Evolutionary conservation across 139 green algal species (phyloP).

Genomic region (Chlorella vulgaris): DNA sequence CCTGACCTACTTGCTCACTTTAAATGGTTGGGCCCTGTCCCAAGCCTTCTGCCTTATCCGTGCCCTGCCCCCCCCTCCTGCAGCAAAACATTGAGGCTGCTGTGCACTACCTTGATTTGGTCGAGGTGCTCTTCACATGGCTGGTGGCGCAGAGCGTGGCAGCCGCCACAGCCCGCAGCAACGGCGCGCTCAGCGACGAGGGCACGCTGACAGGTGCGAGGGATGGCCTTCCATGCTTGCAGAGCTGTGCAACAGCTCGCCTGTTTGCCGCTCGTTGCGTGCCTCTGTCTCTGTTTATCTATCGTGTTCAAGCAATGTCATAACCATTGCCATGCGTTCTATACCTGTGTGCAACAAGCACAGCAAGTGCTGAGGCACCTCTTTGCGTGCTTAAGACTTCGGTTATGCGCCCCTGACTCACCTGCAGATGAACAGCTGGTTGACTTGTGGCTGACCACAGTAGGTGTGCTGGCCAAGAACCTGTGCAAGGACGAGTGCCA

Average conservation of each 20-base stretch:
- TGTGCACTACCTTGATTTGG: conserved; percentile 53
- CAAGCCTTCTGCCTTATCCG: neutral
- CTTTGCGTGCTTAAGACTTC: too few species aligned
- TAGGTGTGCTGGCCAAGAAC: conserved; percentile 50
- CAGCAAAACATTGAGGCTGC: conserved; percentile 45
- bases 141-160: conserved; percentile 49
- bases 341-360: too few species aligned
- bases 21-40: too few species aligned
- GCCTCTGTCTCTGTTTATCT: neutral
- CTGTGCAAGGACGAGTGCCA: conserved; percentile 52
- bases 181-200: neutral
- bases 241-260: neutral
- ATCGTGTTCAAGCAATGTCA: too few species aligned
- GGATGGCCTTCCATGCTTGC: too few species aligned
- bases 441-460: conserved; percentile 66
- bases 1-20: neutral
- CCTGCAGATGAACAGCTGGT: conserved; percentile 38
- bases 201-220: neutral
- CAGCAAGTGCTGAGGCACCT: too few species aligned
- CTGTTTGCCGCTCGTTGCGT: neutral
- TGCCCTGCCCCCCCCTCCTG: neutral
- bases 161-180: neutral
- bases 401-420: too few species aligned
- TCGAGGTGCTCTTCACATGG: conserved; percentile 58
- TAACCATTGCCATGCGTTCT: too few species aligned